Percentiles rank a stretch among this genome's conserved stretches.
Evolutionary conservation across 2,329 filamentous ascomycete genomes (phyloP).

Genomic region (Elsinoe arachidis): DNA sequence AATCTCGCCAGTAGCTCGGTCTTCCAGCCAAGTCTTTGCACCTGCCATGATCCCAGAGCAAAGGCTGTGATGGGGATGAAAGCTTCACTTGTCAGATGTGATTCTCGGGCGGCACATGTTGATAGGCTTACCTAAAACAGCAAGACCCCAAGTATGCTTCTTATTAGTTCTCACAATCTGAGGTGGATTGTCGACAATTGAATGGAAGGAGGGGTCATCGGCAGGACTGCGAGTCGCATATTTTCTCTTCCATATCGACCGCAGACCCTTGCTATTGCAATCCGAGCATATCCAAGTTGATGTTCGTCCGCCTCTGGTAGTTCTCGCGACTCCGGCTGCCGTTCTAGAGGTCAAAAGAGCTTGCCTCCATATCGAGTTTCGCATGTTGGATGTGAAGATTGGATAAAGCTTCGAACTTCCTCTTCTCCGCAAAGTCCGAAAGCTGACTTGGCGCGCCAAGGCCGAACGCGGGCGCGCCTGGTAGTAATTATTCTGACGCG

Average conservation of each 20-base stretch:
- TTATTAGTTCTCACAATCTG: slow-evolving; percentile 66
- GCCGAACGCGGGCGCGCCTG: slow-evolving; percentile 3
- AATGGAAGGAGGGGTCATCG: slow-evolving; percentile 72
- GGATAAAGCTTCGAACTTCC: slow-evolving; percentile 2
- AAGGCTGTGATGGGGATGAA: slow-evolving; percentile 90
- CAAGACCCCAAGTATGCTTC: slow-evolving; percentile 69
- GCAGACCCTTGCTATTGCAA: slow-evolving; percentile 18
- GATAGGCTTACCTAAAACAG: slow-evolving; percentile 56
- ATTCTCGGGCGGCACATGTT: background rate
- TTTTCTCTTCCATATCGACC: slow-evolving; percentile 22
- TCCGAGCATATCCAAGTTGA: slow-evolving; percentile 23
- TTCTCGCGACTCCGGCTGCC: background rate
- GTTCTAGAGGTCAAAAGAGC: background rate
- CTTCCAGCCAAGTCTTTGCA: slow-evolving; percentile 88
- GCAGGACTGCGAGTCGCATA: slow-evolving; percentile 45
- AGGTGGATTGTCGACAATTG: slow-evolving; percentile 78
- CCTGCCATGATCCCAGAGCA: slow-evolving; percentile 85
- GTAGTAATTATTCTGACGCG: slow-evolving; percentile 11
- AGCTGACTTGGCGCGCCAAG: slow-evolving; percentile 8
- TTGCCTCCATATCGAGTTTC: slow-evolving; percentile 8
- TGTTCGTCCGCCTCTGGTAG: background rate
- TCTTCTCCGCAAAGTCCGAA: slow-evolving; percentile 11
- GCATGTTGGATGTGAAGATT: slow-evolving; percentile 10
- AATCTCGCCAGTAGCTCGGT: slow-evolving; percentile 82
- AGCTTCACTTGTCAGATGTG: slow-evolving; percentile 36